Percentiles rank a stretch among this genome's conserved stretches.
Conservation (phyloP, 2,329 filamentous ascomycete species). For the Penicillium fuscoglaucum region DNA sequence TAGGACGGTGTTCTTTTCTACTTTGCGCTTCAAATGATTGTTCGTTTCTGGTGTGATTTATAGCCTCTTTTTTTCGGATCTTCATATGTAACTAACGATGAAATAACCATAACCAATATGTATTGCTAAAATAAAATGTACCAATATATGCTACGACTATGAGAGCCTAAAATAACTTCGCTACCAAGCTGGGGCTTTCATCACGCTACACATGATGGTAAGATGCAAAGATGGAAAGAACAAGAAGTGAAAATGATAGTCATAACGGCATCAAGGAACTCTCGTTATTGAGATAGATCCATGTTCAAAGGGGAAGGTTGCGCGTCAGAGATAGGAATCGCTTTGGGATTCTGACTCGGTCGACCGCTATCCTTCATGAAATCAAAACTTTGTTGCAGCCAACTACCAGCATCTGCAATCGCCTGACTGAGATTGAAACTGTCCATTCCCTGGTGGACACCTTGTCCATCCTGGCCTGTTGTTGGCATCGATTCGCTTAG, state of each 20-base stretch:
- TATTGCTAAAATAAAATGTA: background rate
- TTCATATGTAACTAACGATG: background rate
- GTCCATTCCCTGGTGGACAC: constrained; percentile 29
- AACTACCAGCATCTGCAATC: constrained; percentile 49
- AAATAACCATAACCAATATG: background rate
- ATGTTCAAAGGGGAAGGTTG: constrained; percentile 15
- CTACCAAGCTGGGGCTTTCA: background rate
- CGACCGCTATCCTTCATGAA: constrained; percentile 37
- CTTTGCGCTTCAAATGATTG: too few relatives aligned
- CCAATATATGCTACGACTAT: background rate
- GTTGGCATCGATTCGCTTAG: constrained; percentile 35
- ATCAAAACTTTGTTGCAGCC: constrained; percentile 47
- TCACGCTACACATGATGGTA: background rate
- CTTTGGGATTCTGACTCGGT: constrained; percentile 12
- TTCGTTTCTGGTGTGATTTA: background rate
- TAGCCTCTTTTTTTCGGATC: background rate
- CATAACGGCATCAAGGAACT: background rate
- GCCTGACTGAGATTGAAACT: constrained; percentile 47
- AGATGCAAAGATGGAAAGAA: background rate
- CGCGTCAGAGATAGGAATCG: constrained; percentile 3
- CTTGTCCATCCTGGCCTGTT: constrained; percentile 40
- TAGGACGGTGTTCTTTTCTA: background rate
- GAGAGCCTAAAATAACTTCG: background rate
- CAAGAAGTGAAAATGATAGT: background rate
- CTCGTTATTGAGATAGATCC: constrained; percentile 14